Evolutionary conservation across 1,284 basidiomycete genomes (phyloP), one percentile per base, ranked within the genome.

Genomic region (Cutaneotrichosporon cyanovorans): DNA sequence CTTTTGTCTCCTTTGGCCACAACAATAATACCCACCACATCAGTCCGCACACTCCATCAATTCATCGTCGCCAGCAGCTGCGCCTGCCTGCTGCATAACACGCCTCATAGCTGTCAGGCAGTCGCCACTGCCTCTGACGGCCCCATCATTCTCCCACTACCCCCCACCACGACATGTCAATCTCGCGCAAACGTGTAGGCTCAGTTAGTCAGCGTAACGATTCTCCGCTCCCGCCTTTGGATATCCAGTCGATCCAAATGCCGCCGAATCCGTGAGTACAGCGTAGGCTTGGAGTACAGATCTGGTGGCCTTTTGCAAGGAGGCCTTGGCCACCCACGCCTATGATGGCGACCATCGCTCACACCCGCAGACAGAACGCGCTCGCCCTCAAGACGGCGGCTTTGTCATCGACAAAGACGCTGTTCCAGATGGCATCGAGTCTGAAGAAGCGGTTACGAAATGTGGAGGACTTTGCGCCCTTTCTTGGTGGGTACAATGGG

Each of bases 311-410:
- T n/a, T n/a, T n/a, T n/a, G n/a, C n/a, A n/a, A n/a, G n/a, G n/a
- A n/a, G n/a, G n/a, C n/a, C n/a, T n/a, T n/a, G n/a, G n/a, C n/a
- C n/a, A n/a, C n/a, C n/a, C n/a, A n/a, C n/a, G n/a, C n/a, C n/a
- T n/a, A n/a, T n/a, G 36, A 37, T 20, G 14, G n/a, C 36, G n/a
- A 31, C 15, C 30, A 9, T 1, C 38, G 22, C 8, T 34, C 20
- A 12, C 30, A 16, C 18, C 42, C 12, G 6, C 46, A 70, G 68
- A 9, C 65, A 66, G 57, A 72, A 72, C 39, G 62, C 69, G 3
- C 55, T 72, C 20, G 70, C 70, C 5, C 61, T 71, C 34, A 69
- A 70, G 52, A 72, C 70, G 34, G 70, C 70, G 14, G 62, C 68
- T 19, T 51, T 72, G 47, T 65, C 66, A 19, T 63, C 65, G 8